Evolutionary conservation across 1,284 basidiomycete genomes (phyloP), one percentile per base, ranked within the genome.

Genomic region (Microbotryomycetes sp.): DNA sequence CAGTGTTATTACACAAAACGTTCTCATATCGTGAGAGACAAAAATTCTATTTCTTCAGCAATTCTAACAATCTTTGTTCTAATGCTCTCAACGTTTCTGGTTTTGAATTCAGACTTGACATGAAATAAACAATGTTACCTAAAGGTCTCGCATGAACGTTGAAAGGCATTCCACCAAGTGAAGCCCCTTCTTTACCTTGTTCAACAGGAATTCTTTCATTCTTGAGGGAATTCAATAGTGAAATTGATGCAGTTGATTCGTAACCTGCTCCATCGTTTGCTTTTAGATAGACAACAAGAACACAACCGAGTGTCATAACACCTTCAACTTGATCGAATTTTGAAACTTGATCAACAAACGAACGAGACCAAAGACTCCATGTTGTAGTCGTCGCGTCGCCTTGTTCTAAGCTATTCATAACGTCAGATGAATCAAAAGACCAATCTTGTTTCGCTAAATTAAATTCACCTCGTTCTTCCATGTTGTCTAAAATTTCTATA

Each of bases 51-150:
- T n/a, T n/a, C n/a, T n/a, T 12, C 36, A 42, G 19, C 19, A 19
- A 42, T 9, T 19, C 12, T 19, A 42, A 19, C 36, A 42, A 42
- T 42, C 36, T 9, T 9, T 42, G 12, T 59, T 78, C 75, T 16
- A 78, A 65, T 0, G 54, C 53, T 4, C 72, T 50, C 7, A 78
- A 61, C 30, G 75, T 73, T 4, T 65, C 58, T 0, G 56, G 9
- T 3, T 73, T 69, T 22, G 88, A 90, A 71, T 92, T 92, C 49
- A 97, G 80, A 76, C 88, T 93, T 6, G 86, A 87, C 83, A 98
- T 97, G 75, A 97, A 86, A 76, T 98, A 98, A 14, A 89, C 86
- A 12, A 97, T 87, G 71, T 96, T 86, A 0, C 94, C 94, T 28
- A 97, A 78, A 0, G 94, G 93, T 64, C 94, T 81, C 62, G 84